Evolutionary conservation across 148 eudicot genomes (phyloP).

Genomic region (Vaccinium myrtillus): DNA sequence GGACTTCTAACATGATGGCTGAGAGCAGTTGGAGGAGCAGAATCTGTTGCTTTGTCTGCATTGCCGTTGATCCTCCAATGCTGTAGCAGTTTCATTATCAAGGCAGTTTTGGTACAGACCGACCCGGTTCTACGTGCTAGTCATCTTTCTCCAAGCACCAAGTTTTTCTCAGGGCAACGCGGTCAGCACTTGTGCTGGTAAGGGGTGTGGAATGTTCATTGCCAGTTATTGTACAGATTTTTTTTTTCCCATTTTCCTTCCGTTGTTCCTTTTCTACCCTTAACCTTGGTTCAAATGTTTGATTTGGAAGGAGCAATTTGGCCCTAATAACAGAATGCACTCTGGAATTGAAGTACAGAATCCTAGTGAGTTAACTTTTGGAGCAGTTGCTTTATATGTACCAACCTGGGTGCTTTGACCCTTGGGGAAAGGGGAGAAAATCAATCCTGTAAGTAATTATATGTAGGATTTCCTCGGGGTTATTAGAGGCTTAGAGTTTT

Average conservation of each 20-base stretch:
- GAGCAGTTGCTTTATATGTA: slow-evolving; percentile 10
- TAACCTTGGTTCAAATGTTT: slow-evolving; percentile 29
- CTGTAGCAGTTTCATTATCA: neutral
- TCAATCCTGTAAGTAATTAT: slow-evolving; percentile 12
- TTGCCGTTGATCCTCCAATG: slow-evolving; percentile 4
- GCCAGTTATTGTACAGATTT: slow-evolving; percentile 41
- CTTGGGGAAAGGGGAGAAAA: neutral
- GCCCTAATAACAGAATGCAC: slow-evolving; percentile 36
- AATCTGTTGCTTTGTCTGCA: slow-evolving; percentile 13
- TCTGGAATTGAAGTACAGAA: slow-evolving; percentile 21
- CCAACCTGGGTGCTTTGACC: neutral
- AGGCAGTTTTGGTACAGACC: slow-evolving; percentile 26
- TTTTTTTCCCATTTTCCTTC: slow-evolving; percentile 2
- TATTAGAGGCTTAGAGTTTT: neutral
- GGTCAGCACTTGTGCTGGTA: slow-evolving; percentile 38
- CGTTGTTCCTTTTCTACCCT: slow-evolving; percentile 15
- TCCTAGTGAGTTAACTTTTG: slow-evolving; percentile 4
- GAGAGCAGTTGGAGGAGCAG: slow-evolving; percentile 20
- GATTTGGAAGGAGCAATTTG: slow-evolving; percentile 41
- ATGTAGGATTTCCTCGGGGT: neutral
- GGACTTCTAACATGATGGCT: slow-evolving; percentile 18
- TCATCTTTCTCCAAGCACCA: slow-evolving; percentile 17
- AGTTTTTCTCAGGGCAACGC: slow-evolving; percentile 24
- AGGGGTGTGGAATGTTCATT: slow-evolving; percentile 42
- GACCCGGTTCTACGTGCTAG: slow-evolving; percentile 2